Evolutionary conservation across 108 stramenopile genomes (phyloP).

Genomic region (Discostella pseudostelligera): DNA sequence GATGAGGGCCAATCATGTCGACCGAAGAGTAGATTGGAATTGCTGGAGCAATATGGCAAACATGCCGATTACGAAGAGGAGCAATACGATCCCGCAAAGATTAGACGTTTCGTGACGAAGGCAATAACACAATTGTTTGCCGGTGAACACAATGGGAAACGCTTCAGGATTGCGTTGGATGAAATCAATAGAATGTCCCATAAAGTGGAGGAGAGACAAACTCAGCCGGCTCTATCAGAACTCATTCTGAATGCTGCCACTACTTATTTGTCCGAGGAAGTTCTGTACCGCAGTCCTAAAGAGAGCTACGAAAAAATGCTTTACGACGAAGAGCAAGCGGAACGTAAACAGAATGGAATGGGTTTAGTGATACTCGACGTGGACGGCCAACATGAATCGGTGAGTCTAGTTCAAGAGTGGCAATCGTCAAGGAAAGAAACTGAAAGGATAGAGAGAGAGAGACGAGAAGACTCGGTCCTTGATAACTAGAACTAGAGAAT

Average conservation of each 20-base stretch:
- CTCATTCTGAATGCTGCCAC: conserved; percentile 72
- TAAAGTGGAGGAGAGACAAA: conserved; percentile 40
- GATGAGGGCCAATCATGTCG: neutral
- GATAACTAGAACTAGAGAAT: neutral
- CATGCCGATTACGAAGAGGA: conserved; percentile 76
- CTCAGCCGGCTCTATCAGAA: conserved; percentile 70
- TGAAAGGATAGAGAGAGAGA: conserved; percentile 11
- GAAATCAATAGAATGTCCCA: conserved; percentile 67
- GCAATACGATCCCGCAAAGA: conserved; percentile 58
- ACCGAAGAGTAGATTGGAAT: conserved; percentile 68
- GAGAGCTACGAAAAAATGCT: conserved; percentile 71
- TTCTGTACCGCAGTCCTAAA: conserved; percentile 66
- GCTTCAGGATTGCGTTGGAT: conserved; percentile 80
- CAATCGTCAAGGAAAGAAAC: conserved; percentile 36
- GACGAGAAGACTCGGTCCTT: neutral
- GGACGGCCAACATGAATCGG: neutral
- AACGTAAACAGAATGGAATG: conserved; percentile 8
- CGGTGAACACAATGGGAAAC: conserved; percentile 82
- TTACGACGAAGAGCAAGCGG: conserved; percentile 39
- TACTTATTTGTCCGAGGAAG: conserved; percentile 67
- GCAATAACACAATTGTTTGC: conserved; percentile 80
- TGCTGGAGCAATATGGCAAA: conserved; percentile 64
- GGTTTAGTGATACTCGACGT: neutral
- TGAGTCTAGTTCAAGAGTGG: conserved; percentile 34
- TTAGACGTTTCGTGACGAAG: conserved; percentile 72